Base-by-base conservation (phyloP, 495 filamentous ascomycete species). In the Hyaloscypha bicolor region DNA sequence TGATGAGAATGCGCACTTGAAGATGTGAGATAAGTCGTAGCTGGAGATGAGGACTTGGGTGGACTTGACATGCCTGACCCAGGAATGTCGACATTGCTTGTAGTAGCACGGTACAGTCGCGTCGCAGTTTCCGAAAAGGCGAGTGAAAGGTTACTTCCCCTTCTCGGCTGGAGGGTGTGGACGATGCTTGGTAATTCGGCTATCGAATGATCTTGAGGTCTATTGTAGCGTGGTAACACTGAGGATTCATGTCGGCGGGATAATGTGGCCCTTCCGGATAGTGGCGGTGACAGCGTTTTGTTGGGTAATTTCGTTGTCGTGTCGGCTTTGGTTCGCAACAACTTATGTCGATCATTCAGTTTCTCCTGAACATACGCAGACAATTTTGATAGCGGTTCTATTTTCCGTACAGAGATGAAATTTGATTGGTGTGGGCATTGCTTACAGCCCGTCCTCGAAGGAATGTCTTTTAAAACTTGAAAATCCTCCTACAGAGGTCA, bases 381-480 rank as follows among this genome's bases (percentile, higher is more conserved):
- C 12, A 53, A 19, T 33, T 63, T 52, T 19, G 42, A 53, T 30
- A 63, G 39, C 14, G 61, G 61, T 30, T 63, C 61, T 30, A 63
- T 33, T 55, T 63, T 63, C 9, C 61, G 11, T 29, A 30, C 61
- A 32, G 61, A 53, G 2, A 51, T 35, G 21, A 22, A 31, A 37
- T 63, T 51, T 8, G 61, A 52, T 30, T 29, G 2, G 29, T 37
- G 53, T 21, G 61, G 53, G 30, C 61, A 63, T 51, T 63, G 61
- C 22, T 12, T 32, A 37, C 61, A 63, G 21, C 14, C 11, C 21
- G 32, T 62, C n/a, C 32, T 48, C 6, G 22, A 53, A 30, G 61
- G 42, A 16, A 63, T 14, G 32, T 63, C 45, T 53, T 63, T 63
- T 25, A 63, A 52, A 53, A 63, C 21, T 32, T 37, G 42, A 33